These are phyloP conservation scores for Schizophyllum commune DNA, from an alignment of 1,284 basidiomycete species.

Conservation along the genomic window DNA sequence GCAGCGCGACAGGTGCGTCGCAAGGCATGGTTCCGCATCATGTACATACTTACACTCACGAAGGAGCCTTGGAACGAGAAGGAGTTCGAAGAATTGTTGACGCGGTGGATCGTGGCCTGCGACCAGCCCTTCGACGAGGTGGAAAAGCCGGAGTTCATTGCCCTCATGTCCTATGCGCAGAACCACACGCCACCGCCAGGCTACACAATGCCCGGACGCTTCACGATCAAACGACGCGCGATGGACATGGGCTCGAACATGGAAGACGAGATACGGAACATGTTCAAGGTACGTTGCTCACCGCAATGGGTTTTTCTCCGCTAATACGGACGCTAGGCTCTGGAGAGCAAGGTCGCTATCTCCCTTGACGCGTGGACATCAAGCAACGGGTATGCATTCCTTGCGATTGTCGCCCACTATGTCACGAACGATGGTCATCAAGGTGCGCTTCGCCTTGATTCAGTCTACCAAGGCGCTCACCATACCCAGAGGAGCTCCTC, in stretches of 20 bases:
- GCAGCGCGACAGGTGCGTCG: constrained; percentile 1
- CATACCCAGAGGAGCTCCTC: constrained; percentile 19
- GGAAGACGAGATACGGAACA: constrained; percentile 1
- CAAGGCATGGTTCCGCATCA: not conserved
- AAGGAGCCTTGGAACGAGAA: constrained; percentile 7
- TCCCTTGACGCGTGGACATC: constrained; percentile 18
- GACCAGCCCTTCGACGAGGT: constrained; percentile 15
- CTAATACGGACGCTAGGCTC: constrained; percentile 3
- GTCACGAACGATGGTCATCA: constrained; percentile 13
- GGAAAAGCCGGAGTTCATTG: constrained; percentile 10
- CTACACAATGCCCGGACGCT: not conserved
- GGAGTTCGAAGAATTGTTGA: constrained; percentile 6
- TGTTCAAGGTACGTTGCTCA: constrained; percentile 9
- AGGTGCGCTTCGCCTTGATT: constrained; percentile 2
- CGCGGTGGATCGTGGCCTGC: constrained; percentile 13
- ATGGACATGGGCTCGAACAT: constrained; percentile 7
- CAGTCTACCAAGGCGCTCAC: not conserved
- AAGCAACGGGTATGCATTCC: constrained; percentile 15
- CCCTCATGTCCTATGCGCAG: constrained; percentile 10
- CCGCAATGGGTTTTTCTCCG: not conserved
- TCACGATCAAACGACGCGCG: constrained; percentile 3
- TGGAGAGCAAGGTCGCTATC: constrained; percentile 12
- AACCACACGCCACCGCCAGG: no score
- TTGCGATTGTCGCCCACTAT: constrained; percentile 19
- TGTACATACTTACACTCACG: not conserved